These are phyloP conservation scores for Trichosporon sp. DNA, from an alignment of 1,284 basidiomycete genomes.

Conservation along the genomic window DNA sequence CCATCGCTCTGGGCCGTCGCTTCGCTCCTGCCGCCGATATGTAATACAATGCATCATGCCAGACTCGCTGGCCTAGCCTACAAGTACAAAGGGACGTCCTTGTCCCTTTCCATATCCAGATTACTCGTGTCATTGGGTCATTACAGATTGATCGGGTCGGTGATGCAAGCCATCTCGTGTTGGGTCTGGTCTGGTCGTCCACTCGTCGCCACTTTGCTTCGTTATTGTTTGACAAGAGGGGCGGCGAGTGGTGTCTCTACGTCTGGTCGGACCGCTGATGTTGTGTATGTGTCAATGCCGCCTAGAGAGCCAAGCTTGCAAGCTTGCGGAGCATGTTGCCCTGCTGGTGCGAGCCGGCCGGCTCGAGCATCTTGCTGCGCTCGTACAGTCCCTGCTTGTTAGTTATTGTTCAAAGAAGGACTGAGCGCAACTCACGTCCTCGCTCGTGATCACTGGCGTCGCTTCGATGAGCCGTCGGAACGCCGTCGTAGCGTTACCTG, in stretches of 20 bases:
- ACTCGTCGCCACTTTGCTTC: too few relatives aligned
- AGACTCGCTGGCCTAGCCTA: background rate
- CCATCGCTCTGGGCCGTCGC: too few relatives aligned
- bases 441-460: conserved; percentile 33
- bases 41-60: background rate
- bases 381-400: conserved; percentile 29
- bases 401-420: conserved; percentile 8
- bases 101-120: background rate
- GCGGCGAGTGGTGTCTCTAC: too few relatives aligned
- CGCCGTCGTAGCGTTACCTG: conserved; percentile 17
- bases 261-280: too few relatives aligned
- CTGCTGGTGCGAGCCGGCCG: conserved; percentile 9
- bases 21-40: too few relatives aligned
- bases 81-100: background rate
- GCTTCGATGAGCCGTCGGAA: conserved; percentile 35
- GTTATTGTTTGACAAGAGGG: too few relatives aligned
- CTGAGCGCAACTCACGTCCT: conserved; percentile 40
- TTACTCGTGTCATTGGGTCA: background rate
- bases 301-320: conserved; percentile 12
- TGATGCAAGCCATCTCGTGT: too few relatives aligned
- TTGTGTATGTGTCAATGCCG: too few relatives aligned
- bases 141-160: too few relatives aligned
- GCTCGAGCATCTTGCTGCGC: conserved; percentile 27
- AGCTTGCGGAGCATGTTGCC: conserved; percentile 22
- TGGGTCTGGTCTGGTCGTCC: too few relatives aligned